Base-by-base conservation (phyloP, 2,329 filamentous ascomycete species). In the Saccharata proteae region DNA sequence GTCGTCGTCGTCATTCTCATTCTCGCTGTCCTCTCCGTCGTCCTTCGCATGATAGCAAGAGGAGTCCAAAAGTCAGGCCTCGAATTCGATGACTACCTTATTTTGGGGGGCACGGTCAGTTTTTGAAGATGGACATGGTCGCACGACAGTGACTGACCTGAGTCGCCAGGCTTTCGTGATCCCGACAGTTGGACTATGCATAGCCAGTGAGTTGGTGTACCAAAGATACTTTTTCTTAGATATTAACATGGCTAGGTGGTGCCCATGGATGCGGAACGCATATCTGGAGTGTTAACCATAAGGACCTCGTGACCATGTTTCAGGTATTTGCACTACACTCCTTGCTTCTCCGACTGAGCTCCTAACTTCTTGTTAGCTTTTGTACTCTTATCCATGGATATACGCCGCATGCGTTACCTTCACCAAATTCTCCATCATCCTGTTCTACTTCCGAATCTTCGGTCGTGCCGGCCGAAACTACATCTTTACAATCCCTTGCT, bases 391-490 rank as follows among this genome's bases (percentile, higher is more conserved):
- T 9, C 16, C 27, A 9, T 29, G 18, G 16, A 17, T 29, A 16
- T 29, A 29, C 27, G 27, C 27, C 5, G 27, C 27, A 11, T 19
- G 15, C 9, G 16, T 18, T 8, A 17, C 27, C 5, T 18, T 17
- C 6, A 29, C 20, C 17, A 29, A 29, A 17, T n/a, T 29, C 4
- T 18, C 16, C 10, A 29, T 29, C 10, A 16, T 29, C 9, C 20
- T 18, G 16, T 29, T 19, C 27, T 29, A 29, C 27, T 2, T 12
- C 16, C 17, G 27, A 4, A 17, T 29, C 4, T 29, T 29, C 16
- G 19, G 19, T n/a, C 19, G n/a, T 7, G 18, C 27, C 2, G 20
- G 17, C 4, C 16, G 14, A 3, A 18, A 29, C 17, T 7, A 14
- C 3, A 6, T 18, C 2, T 29, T 29, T 12, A 18, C 14, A 18